phyloP scores from a whole-genome alignment of 1,139 yeast species.

The Nakaseomyces delphensis region DNA sequence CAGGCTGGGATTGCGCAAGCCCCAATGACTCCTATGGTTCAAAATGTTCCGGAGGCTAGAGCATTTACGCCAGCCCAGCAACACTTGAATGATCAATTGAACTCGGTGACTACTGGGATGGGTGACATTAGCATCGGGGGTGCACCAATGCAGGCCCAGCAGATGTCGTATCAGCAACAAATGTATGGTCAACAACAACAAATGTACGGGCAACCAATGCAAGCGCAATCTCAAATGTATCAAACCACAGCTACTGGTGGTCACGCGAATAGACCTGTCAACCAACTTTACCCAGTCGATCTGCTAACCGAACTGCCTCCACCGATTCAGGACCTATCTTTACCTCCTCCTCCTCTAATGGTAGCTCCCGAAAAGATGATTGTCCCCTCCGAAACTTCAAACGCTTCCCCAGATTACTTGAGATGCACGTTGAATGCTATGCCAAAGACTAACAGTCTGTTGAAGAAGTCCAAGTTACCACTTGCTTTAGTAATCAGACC shows the following conservation, averaged over 20 bases:
- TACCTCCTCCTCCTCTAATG: slow-evolving; percentile 91
- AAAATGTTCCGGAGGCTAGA: neutral
- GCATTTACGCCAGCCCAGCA: slow-evolving; percentile 25
- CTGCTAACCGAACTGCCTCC: slow-evolving; percentile 77
- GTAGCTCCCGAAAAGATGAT: slow-evolving; percentile 50
- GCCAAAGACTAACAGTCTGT: slow-evolving; percentile 61
- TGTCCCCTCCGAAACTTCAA: slow-evolving; percentile 53
- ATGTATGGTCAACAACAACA: slow-evolving; percentile 15
- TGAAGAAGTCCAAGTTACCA: slow-evolving; percentile 87
- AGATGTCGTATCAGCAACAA: slow-evolving; percentile 7
- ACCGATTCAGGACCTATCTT: slow-evolving; percentile 72
- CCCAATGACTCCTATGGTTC: neutral
- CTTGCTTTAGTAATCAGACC: slow-evolving; percentile 87
- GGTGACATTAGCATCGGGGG: neutral
- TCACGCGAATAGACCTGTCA: slow-evolving; percentile 45
- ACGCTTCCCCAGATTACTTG: slow-evolving; percentile 66
- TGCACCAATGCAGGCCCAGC: slow-evolving; percentile 1
- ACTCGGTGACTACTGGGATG: slow-evolving; percentile 11
- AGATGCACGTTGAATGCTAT: slow-evolving; percentile 84
- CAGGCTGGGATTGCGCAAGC: neutral
- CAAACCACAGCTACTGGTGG: slow-evolving; percentile 1
- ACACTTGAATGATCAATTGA: slow-evolving; percentile 28
- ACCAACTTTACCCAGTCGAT: slow-evolving; percentile 82
- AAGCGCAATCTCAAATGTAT: slow-evolving; percentile 13
- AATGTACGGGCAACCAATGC: slow-evolving; percentile 15